Evolutionary conservation across 1,139 yeast species (phyloP), one percentile per base, ranked within the genome.

Genomic region (Geotrichum siamense): DNA sequence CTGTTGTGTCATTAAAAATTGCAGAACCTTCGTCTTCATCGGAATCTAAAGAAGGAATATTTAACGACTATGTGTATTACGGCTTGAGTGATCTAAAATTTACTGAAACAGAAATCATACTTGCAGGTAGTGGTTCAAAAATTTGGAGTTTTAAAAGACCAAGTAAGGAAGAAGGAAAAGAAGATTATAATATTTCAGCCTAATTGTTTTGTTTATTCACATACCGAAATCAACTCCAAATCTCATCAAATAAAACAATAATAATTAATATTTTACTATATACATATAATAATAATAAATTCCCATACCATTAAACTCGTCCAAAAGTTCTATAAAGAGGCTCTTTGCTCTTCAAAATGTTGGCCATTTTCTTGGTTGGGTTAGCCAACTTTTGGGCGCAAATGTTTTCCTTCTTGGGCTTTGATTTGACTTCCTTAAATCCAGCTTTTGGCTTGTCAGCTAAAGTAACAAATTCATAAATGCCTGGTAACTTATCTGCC

Each of bases 401-500:
- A 53, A 74, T 76, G 60, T 87, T 74, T 29, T 74, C 64, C 26
- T 69, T 25, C 20, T 41, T 13, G 28, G 66, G 69, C 1, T 76
- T 73, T 39, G 56, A 70, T 34, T 72, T 65, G 41, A 73, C 73
- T 15, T 64, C 50, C 39, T 50, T 34, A 46, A 86, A 70, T 30
- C 96, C 89, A 10, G 82, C 81, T 68, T 94, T 77, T 29, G 87
- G 76, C 48, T 75, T 70, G 9, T 84, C 75, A 15, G 74, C 76
- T 45, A 70, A 74, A 39, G 80, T 78, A 44, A 91, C 79, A 57
- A 91, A 82, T 64, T 91, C 97, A 66, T 82, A 87, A 39, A 78
- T 74, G 9, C 98, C 97, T 0, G 99, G 98, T 47, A 91, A 72
- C 63, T 89, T 91, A 53, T 81, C 89, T 28, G 93, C 82, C 2